Conservation (phyloP, 768 basidiomycete genomes). For the Gymnopilus junonius region DNA sequence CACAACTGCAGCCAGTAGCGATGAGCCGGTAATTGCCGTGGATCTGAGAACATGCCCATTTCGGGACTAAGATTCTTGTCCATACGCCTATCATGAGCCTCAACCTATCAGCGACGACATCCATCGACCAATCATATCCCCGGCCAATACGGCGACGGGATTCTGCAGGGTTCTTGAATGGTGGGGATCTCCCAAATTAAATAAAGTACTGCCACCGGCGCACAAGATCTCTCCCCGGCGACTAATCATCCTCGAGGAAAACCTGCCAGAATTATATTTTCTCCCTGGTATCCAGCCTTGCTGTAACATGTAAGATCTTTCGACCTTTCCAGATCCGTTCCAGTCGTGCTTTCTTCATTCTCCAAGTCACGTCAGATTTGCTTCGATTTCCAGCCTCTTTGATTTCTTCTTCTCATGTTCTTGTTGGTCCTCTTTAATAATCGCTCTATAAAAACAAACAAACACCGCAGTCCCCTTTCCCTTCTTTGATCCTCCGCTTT, state of each 20-base stretch:
- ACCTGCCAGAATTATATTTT: constrained; percentile 21
- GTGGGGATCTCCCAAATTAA: constrained; percentile 31
- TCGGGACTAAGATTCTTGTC: constrained; percentile 2
- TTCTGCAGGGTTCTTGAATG: constrained; percentile 26
- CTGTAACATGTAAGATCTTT: constrained; percentile 43
- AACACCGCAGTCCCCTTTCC: constrained; percentile 25
- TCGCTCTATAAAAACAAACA: constrained; percentile 40
- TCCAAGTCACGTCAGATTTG: constrained; percentile 34
- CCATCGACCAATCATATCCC: constrained; percentile 16
- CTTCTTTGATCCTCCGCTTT: constrained; percentile 23
- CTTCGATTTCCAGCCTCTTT: constrained; percentile 36
- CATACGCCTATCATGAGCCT: constrained; percentile 8
- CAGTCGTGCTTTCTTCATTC: constrained; percentile 41
- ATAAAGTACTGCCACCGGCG: constrained; percentile 35
- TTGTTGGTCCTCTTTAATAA: constrained; percentile 30
- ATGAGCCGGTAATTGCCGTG: constrained; percentile 21
- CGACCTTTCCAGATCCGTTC: constrained; percentile 43
- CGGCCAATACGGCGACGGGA: constrained; percentile 19
- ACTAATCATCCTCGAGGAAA: constrained; percentile 43
- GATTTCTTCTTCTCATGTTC: constrained; percentile 34
- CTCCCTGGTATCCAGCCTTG: constrained; percentile 20
- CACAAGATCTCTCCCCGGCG: constrained; percentile 39
- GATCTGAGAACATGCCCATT: constrained; percentile 7
- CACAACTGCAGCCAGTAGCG: constrained; percentile 1
- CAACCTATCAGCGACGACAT: constrained; percentile 16